These are phyloP conservation scores for Leccinum longicurvipes DNA, from an alignment of 768 basidiomycete genomes.

Conservation along the genomic window DNA sequence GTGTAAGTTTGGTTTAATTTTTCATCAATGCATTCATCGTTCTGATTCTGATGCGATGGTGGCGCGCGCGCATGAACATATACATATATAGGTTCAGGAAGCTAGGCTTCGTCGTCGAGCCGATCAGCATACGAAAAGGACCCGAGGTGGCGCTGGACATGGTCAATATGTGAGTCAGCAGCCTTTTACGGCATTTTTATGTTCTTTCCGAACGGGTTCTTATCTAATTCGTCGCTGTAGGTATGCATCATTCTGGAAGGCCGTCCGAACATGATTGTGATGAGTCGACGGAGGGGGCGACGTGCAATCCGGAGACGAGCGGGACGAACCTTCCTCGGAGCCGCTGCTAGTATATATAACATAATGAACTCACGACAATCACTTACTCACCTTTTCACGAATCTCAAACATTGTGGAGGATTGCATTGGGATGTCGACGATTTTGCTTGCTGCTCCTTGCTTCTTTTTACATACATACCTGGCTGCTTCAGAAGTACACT, in stretches of 20 bases:
- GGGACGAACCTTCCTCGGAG: background rate
- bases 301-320: background rate
- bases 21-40: background rate
- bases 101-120: conserved; percentile 50
- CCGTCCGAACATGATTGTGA: conserved; percentile 19
- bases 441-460: background rate
- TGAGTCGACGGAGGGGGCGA: background rate
- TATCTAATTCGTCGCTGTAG: conserved; percentile 5
- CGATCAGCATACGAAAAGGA: conserved; percentile 52
- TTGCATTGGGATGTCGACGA: background rate
- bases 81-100: conserved; percentile 40
- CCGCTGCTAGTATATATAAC: background rate
- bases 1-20: conserved; percentile 30
- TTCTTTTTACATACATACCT: background rate
- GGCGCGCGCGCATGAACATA: background rate
- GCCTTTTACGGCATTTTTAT: background rate
- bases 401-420: background rate
- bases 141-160: conserved; percentile 51
- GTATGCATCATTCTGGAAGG: conserved; percentile 34
- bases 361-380: background rate
- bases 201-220: background rate
- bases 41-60: background rate
- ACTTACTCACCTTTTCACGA: background rate
- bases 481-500: background rate
- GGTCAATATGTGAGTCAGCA: conserved; percentile 61